Evolutionary conservation across 345 rosid genomes (phyloP).

Genomic region (Gossypium rotundifolium): DNA sequence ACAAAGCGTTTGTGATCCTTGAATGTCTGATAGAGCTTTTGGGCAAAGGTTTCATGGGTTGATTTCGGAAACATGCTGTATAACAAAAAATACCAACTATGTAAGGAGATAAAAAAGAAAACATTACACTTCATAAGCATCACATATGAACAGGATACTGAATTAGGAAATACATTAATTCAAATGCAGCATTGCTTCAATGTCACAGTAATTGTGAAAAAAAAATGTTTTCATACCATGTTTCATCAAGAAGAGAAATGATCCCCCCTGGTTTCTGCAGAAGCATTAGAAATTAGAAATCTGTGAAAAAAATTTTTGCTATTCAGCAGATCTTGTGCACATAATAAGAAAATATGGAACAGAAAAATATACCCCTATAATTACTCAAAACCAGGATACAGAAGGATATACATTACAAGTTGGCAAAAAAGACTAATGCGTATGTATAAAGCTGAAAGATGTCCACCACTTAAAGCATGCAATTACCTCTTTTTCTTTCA

Average conservation of each 20-base stretch:
- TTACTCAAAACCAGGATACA: conserved; percentile 1
- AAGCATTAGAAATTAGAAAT: conserved; percentile 24
- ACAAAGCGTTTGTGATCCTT: conserved; percentile 69
- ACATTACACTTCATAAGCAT: background rate
- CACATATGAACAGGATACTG: background rate
- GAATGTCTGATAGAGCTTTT: conserved; percentile 82
- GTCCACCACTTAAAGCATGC: background rate
- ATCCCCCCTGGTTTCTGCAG: conserved; percentile 92
- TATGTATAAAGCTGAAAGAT: background rate
- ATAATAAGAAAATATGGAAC: background rate
- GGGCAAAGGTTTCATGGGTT: conserved; percentile 78
- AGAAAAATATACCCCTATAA: background rate
- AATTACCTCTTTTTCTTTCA: background rate
- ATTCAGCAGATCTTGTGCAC: conserved; percentile 2
- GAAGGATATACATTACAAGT: background rate
- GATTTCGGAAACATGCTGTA: conserved; percentile 92
- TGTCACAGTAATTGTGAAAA: conserved; percentile 4
- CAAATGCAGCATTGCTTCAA: background rate
- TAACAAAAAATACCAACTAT: conserved; percentile 9
- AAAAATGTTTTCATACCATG: conserved; percentile 52
- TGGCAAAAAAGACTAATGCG: background rate
- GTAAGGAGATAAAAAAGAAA: conserved; percentile 16
- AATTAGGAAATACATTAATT: background rate
- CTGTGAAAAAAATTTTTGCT: background rate
- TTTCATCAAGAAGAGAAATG: conserved; percentile 84